phyloP scores from a whole-genome alignment of 495 filamentous ascomycete species.

The Hypoxylon lenormandii region DNA sequence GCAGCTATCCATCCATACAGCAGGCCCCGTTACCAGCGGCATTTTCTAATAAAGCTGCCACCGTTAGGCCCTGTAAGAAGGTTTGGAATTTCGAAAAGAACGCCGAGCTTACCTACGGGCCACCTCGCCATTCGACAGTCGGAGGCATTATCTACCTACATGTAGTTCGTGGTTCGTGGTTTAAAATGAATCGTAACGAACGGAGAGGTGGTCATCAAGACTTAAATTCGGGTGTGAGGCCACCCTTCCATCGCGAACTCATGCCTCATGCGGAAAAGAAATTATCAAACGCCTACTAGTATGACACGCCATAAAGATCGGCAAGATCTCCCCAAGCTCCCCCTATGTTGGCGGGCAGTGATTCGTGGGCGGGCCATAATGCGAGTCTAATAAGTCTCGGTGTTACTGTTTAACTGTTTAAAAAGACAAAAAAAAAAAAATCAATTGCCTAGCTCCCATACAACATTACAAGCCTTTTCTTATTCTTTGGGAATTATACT shows the following conservation, averaged over 20 bases:
- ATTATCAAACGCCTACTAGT: conserved; percentile 28
- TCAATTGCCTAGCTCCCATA: no score
- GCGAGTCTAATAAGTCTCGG: conserved; percentile 17
- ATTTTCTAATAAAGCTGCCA: conserved; percentile 9
- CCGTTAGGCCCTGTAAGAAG: background rate
- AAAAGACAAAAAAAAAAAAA: background rate
- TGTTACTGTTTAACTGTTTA: conserved; percentile 8
- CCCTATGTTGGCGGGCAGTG: conserved; percentile 37
- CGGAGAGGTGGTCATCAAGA: conserved; percentile 13
- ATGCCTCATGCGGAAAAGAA: conserved; percentile 37
- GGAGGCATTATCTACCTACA: conserved; percentile 13
- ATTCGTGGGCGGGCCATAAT: conserved; percentile 36
- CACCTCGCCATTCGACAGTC: background rate
- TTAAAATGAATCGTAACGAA: no score
- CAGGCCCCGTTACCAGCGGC: conserved; percentile 10
- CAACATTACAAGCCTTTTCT: background rate
- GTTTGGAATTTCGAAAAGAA: background rate
- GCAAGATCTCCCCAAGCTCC: conserved; percentile 26
- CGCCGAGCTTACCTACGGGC: background rate
- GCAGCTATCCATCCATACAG: conserved; percentile 2
- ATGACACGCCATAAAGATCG: conserved; percentile 44
- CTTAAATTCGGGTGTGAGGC: conserved; percentile 9
- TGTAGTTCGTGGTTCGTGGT: background rate
- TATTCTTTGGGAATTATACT: conserved; percentile 6
- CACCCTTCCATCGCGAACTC: conserved; percentile 35